A percentile compares a stretch with the other conserved stretches of the same genome.
These are phyloP conservation scores for Apiotrichum gracile DNA, from an alignment of 1,284 basidiomycete genomes.

Conservation along the genomic window DNA sequence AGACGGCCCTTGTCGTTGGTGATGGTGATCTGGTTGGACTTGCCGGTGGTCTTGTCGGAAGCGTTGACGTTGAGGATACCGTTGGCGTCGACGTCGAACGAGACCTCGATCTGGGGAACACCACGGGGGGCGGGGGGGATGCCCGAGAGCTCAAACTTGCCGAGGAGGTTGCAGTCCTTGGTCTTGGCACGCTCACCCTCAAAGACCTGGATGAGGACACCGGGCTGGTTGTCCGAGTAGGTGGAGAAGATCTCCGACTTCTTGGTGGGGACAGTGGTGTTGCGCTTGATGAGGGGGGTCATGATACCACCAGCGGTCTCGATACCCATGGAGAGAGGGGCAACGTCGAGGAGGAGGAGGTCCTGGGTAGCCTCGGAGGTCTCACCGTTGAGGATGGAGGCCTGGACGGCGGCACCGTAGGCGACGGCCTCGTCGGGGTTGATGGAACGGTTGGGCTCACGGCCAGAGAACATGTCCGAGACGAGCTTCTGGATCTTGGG, in stretches of 20 bases:
- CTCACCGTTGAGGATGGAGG: conserved; percentile 82
- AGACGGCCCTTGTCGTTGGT: conserved; percentile 97
- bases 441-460: conserved; percentile 92
- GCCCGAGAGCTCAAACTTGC: conserved; percentile 97
- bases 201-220: conserved; percentile 97
- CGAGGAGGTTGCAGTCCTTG: conserved; percentile 99
- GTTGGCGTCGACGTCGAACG: conserved; percentile 98
- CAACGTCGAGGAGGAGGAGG: conserved; percentile 94
- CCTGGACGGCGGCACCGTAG: conserved; percentile 95
- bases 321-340: conserved; percentile 60
- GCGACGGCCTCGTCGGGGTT: conserved; percentile 95
- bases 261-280: conserved; percentile 97
- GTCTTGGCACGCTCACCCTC: conserved; percentile 99
- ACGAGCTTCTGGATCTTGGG: conserved; percentile 96
- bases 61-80: conserved; percentile 91
- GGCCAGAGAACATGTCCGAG: conserved; percentile 97
- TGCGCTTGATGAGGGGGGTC: conserved; percentile 85
- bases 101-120: conserved; percentile 96
- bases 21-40: conserved; percentile 72
- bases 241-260: conserved; percentile 99
- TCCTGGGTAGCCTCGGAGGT: conserved; percentile 59
- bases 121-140: conserved; percentile 98
- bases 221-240: conserved; percentile 98
- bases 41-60: conserved; percentile 95
- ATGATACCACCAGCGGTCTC: conserved; percentile 98